Evolutionary conservation across 306 rosid species (phyloP).

Genomic region (Quillaja saponaria): DNA sequence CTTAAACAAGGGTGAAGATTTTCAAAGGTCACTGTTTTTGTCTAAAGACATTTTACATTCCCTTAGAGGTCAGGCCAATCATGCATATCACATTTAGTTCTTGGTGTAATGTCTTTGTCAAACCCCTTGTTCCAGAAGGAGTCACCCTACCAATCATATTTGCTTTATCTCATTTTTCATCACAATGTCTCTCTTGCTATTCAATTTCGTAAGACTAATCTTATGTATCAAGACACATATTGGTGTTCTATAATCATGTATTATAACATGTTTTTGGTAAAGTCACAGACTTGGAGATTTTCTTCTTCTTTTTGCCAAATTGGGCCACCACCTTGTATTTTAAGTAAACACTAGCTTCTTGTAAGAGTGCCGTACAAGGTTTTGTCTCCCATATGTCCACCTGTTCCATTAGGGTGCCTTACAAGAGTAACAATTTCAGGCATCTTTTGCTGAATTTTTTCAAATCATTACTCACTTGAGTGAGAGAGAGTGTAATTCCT

Average conservation of each 20-base stretch:
- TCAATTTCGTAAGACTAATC: slow-evolving; percentile 16
- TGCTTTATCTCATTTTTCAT: slow-evolving; percentile 53
- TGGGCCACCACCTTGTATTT: slow-evolving; percentile 49
- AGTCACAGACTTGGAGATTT: slow-evolving; percentile 29
- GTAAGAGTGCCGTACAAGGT: slow-evolving; percentile 44
- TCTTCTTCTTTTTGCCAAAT: slow-evolving; percentile 32
- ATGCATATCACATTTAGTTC: slow-evolving; percentile 40
- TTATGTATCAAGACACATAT: slow-evolving; percentile 32
- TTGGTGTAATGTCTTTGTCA: slow-evolving; percentile 74
- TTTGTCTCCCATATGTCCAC: slow-evolving; percentile 31
- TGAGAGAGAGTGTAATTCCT: no score
- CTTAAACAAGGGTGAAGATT: slow-evolving; percentile 75
- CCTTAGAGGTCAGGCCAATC: slow-evolving; percentile 41
- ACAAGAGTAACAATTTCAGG: slow-evolving; percentile 48
- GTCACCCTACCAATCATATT: slow-evolving; percentile 62
- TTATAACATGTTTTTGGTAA: slow-evolving; percentile 29
- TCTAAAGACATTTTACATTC: slow-evolving; percentile 40
- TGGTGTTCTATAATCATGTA: slow-evolving; percentile 21
- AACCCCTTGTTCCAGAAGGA: slow-evolving; percentile 48
- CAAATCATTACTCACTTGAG: no score
- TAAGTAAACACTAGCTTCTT: slow-evolving; percentile 41
- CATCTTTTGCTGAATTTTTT: slow-evolving; percentile 34
- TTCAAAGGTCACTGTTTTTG: slow-evolving; percentile 41
- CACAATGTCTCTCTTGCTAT: slow-evolving; percentile 29
- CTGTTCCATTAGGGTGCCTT: slow-evolving; percentile 71